phyloP scores from a whole-genome alignment of 2,329 filamentous ascomycete genomes.

The Teratosphaeria viscida region DNA sequence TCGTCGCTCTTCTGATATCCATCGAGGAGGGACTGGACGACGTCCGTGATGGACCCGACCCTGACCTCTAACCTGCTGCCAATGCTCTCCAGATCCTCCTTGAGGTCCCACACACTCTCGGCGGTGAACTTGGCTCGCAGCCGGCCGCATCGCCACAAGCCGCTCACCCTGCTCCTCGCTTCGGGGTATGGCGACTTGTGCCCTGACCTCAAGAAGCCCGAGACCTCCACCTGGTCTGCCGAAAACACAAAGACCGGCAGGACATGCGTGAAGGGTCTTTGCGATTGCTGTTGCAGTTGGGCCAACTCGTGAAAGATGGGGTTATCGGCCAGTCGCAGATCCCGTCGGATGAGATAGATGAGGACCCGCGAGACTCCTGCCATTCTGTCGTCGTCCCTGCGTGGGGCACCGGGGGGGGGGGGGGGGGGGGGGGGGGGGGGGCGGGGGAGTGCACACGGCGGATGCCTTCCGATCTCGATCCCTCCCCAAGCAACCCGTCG shows the following conservation, averaged over 20 bases:
- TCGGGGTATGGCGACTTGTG: conserved; percentile 55
- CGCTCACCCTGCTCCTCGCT: conserved; percentile 53
- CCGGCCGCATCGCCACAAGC: conserved; percentile 64
- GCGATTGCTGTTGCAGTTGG: conserved; percentile 37
- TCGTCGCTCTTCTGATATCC: conserved; percentile 27
- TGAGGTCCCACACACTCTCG: conserved; percentile 64
- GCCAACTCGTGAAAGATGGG: conserved; percentile 54
- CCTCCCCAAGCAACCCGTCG: background rate
- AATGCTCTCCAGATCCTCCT: conserved; percentile 47
- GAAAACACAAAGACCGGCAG: conserved; percentile 62
- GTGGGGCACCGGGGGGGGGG: background rate
- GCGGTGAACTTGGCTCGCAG: conserved; percentile 62
- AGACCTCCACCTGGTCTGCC: conserved; percentile 62
- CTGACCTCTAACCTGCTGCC: conserved; percentile 54
- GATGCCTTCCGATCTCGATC: background rate
- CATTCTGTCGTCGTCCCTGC: background rate
- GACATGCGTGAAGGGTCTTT: conserved; percentile 49
- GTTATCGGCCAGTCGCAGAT: conserved; percentile 65
- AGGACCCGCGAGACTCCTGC: conserved; percentile 37
- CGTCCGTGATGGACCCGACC: conserved; percentile 50
- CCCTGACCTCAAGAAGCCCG: conserved; percentile 54
- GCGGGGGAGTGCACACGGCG: background rate
- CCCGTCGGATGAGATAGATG: conserved; percentile 61
- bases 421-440: too few species aligned
- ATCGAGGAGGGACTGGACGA: conserved; percentile 48